Conservation (phyloP, 257 asterid genomes). For the Striga asiatica region DNA sequence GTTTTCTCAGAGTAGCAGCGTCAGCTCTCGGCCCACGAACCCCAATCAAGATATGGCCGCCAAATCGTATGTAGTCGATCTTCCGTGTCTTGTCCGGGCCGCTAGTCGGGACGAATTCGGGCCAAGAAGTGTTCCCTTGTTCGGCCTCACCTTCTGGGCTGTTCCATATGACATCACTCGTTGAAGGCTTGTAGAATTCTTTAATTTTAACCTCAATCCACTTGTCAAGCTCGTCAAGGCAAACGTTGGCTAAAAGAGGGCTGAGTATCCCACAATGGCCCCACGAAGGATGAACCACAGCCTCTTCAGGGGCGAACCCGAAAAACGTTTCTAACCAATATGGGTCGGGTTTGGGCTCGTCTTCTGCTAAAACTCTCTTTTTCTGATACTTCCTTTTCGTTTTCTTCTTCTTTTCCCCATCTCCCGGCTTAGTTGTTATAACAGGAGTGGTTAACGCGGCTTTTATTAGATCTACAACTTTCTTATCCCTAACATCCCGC, state of each 20-base stretch:
- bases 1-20: conserved; percentile 81
- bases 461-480: conserved; percentile 80
- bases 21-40: conserved; percentile 96
- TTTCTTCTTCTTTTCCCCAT: conserved; percentile 72
- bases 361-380: conserved; percentile 86
- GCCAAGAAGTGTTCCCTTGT: conserved; percentile 97
- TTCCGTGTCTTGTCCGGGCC: conserved; percentile 96
- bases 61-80: conserved; percentile 79
- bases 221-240: conserved; percentile 83
- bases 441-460: conserved; percentile 77
- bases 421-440: conserved; percentile 41
- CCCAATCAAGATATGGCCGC: conserved; percentile 91
- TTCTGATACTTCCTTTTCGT: conserved; percentile 79
- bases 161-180: conserved; percentile 91
- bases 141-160: conserved; percentile 66
- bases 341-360: conserved; percentile 97
- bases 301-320: conserved; percentile 96
- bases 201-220: conserved; percentile 88
- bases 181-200: conserved; percentile 77
- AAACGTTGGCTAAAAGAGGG: conserved; percentile 81
- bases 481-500: conserved; percentile 96
- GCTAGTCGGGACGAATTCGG: conserved; percentile 92
- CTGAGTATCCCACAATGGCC: conserved; percentile 96
- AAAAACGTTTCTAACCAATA: conserved; percentile 87
- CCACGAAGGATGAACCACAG: conserved; percentile 79